Evolutionary conservation across 1,284 basidiomycete species (phyloP), one percentile per base, ranked within the genome.

Genomic region (Sanghuangporus weigelae): DNA sequence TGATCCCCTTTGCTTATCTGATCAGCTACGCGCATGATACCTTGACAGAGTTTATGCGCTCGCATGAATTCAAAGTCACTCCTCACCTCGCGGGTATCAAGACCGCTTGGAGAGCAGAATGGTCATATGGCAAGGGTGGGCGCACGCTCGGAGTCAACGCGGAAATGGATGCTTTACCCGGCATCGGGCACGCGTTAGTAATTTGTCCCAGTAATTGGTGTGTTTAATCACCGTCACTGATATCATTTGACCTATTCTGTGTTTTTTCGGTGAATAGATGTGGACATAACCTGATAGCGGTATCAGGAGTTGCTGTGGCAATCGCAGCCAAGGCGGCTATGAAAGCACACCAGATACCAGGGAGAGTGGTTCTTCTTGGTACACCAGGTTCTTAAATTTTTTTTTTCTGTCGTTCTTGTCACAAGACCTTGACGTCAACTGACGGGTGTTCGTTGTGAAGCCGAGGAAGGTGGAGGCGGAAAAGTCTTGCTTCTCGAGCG

Each of bases 271-370:
- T 14, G 8, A 38, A 11, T 39, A 66, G 65, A 21, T 81, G 80
- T 63, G 80, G 79, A 2, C 78, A 82, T 67, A 81, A 81, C 66
- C 72, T 82, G 31, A 83, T 83, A 60, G 79, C 79, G 8, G 79
- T 82, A 46, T 71, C 74, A 8, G 80, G 80, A 10, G 72, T 81
- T 2, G 79, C 74, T 5, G 75, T 77, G 8, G 73, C 79, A 0
- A 65, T 83, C 19, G 75, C 73, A 0, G 68, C 76, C 19, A 75
- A 75, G 16, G 69, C 69, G 2, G 75, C 76, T 0, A 72, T 82
- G 67, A 71, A 73, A 61, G 71, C 73, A 60, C 74, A 77, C 64
- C 66, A 75, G 54, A 72, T 80, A 2, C 57, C 77, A 0, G 81
- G 80, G 2, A 76, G 70, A 19, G 75, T 82, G 6, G 70, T 80